Base-by-base conservation (phyloP, 1,284 basidiomycete species). In the Apiotrichum sp. region DNA sequence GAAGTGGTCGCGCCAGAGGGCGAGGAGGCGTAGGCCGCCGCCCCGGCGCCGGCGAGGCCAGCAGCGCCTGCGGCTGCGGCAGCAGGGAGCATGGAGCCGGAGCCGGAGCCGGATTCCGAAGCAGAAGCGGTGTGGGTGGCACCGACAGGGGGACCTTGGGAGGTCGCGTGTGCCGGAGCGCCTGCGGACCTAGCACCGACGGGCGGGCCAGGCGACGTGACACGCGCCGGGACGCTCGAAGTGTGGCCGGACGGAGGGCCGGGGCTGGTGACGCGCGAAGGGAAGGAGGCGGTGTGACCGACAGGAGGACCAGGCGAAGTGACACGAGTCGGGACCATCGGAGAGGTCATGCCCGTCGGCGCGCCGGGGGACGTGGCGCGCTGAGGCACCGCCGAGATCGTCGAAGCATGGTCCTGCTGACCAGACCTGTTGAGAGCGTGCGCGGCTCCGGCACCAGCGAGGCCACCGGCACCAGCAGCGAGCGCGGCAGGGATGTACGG, bases 61-160 rank as follows among this genome's bases (percentile, higher is more conserved):
- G 22, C 22, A 22, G 22, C 22, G 22, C 22, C 22, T 22, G 22
- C 22, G 22, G 22, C 22, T 22, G 22, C 22, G 22, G 22, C 22
- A 22, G 22, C 22, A 22, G 22, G 22, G 22, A 22, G 22, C 22
- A 22, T 22, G 22, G 22, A 22, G 22, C 22, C 22, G 22, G 22
- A 22, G 22, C 22, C 22, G 22, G 22, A 22, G 22, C 22, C 22
- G 22, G 22, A 22, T 22, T 22, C 22, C 22, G 36, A 38, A 8
- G 36, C 8, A 38, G 36, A 38, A 13, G 36, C 13, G 13, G 36
- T 13, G 13, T 38, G 36, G 36, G 36, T 13, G 36, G 36, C 36
- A 38, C 36, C 36, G 63, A 48, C 62, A 64, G 44, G 66, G 8
- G 47, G 16, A 13, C 47, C 47, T 9, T 32, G 47, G 3, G 47